Percentiles rank a stretch among this genome's conserved stretches.
phyloP scores from a whole-genome alignment of 306 rosid species.

The Malus asiatica region DNA sequence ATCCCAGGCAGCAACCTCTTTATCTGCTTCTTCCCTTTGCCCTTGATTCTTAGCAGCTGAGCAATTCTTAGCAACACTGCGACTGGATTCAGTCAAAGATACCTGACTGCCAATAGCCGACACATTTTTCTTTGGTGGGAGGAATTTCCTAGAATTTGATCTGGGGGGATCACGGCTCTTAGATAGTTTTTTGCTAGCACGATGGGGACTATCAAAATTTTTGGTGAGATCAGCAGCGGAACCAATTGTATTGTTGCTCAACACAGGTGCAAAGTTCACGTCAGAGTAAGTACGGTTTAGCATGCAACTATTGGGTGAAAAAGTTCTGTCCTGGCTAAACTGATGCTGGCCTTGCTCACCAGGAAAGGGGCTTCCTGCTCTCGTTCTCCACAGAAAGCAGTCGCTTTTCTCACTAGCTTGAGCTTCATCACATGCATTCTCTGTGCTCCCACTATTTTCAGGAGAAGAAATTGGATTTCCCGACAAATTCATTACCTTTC shows the following conservation, averaged over 20 bases:
- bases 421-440: constrained; percentile 15
- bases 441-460: constrained; percentile 25
- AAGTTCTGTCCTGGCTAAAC: constrained; percentile 15
- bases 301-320: constrained; percentile 10
- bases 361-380: constrained; percentile 23
- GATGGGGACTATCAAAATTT: constrained; percentile 6
- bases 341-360: constrained; percentile 14
- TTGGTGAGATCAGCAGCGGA: constrained; percentile 2
- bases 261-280: constrained; percentile 6
- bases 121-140: constrained; percentile 8
- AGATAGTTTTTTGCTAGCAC: constrained; percentile 14
- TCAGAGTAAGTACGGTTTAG: constrained; percentile 8
- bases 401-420: constrained; percentile 19
- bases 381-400: constrained; percentile 21
- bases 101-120: constrained; percentile 7
- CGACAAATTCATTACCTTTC: constrained; percentile 8
- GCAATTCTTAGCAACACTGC: not conserved
- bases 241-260: constrained; percentile 11
- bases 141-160: constrained; percentile 20
- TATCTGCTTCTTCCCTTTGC: constrained; percentile 17
- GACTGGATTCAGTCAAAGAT: constrained; percentile 17
- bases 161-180: constrained; percentile 12
- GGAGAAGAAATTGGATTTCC: constrained; percentile 25
- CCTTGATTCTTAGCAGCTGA: constrained; percentile 15
- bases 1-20: constrained; percentile 10